Percentiles rank a stretch among this genome's conserved stretches.
phyloP scores from a whole-genome alignment of 495 filamentous ascomycete genomes.

The Penicillium goetzii region DNA sequence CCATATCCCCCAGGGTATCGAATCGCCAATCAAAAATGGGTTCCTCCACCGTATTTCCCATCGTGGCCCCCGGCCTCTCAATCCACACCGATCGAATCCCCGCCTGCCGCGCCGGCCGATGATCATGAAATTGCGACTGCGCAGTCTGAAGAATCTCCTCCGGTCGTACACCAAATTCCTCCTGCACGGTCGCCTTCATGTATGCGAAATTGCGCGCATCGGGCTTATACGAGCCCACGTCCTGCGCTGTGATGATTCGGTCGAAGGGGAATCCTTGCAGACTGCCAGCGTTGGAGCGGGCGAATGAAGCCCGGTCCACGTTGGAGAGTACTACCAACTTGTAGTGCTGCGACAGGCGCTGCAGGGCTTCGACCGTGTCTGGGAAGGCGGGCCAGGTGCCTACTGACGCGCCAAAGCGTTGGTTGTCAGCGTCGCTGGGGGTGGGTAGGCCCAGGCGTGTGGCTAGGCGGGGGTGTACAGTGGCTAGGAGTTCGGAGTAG shows the following conservation, averaged over 20 bases:
- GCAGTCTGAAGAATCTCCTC: conserved; percentile 69
- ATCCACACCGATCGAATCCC: conserved; percentile 75
- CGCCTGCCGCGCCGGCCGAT: conserved; percentile 65
- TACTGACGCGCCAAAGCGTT: conserved; percentile 56
- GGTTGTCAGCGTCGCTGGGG: conserved; percentile 35
- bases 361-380: conserved; percentile 64
- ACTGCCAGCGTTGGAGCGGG: conserved; percentile 52
- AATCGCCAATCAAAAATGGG: conserved; percentile 63
- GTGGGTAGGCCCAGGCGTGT: conserved; percentile 41
- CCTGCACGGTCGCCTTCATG: conserved; percentile 56
- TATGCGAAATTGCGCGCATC: conserved; percentile 67
- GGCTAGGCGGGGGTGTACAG: conserved; percentile 53
- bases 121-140: conserved; percentile 71
- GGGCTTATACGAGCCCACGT: conserved; percentile 79
- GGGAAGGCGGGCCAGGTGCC: conserved; percentile 66
- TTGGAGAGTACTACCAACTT: conserved; percentile 76
- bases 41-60: conserved; percentile 48
- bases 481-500: conserved; percentile 61
- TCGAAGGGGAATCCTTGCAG: conserved; percentile 62
- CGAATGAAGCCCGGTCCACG: conserved; percentile 67
- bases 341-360: conserved; percentile 59
- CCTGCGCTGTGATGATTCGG: conserved; percentile 72
- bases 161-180: conserved; percentile 57
- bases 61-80: conserved; percentile 53
- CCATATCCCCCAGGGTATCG: conserved; percentile 70